Conservation (phyloP, 2,329 filamentous ascomycete genomes). For the Monosporascus cannonballus region DNA sequence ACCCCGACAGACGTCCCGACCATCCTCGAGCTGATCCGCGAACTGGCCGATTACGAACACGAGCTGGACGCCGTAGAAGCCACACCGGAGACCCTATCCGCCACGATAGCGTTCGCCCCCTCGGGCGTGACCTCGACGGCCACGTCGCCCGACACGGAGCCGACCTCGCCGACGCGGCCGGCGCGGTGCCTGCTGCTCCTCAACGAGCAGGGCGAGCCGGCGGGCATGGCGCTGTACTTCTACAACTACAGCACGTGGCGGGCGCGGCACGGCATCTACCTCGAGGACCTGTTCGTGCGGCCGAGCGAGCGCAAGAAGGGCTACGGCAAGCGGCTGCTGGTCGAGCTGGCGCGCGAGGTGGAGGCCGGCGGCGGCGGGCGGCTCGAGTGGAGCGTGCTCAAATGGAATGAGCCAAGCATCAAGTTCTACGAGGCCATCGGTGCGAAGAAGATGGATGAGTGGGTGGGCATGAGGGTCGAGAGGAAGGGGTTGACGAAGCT, state of each 20-base stretch:
- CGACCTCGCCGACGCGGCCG: constrained; percentile 51
- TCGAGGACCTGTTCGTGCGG: constrained; percentile 88
- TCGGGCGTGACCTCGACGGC: constrained; percentile 36
- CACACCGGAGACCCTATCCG: constrained; percentile 64
- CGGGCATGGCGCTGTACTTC: constrained; percentile 85
- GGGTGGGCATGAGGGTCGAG: constrained; percentile 72
- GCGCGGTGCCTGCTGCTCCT: constrained; percentile 71
- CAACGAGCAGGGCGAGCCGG: constrained; percentile 40
- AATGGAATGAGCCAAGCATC: constrained; percentile 90
- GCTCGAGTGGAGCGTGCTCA: constrained; percentile 85
- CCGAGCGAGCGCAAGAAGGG: constrained; percentile 65
- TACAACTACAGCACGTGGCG: constrained; percentile 96
- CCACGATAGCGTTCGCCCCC: constrained; percentile 73
- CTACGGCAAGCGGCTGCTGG: constrained; percentile 72
- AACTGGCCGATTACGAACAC: constrained; percentile 84
- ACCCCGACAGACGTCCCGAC: constrained; percentile 60
- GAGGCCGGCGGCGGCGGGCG: constrained; percentile 64
- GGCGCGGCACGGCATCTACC: constrained; percentile 78
- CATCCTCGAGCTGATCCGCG: constrained; percentile 78
- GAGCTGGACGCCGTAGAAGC: constrained; percentile 69
- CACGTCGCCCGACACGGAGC: constrained; percentile 39
- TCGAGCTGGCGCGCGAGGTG: constrained; percentile 73
- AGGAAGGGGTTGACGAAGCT: constrained; percentile 57
- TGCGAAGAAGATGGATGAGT: constrained; percentile 61
- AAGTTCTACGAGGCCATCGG: constrained; percentile 75